phyloP scores from a whole-genome alignment of 257 asterid species.

The Osmanthus fragrans region DNA sequence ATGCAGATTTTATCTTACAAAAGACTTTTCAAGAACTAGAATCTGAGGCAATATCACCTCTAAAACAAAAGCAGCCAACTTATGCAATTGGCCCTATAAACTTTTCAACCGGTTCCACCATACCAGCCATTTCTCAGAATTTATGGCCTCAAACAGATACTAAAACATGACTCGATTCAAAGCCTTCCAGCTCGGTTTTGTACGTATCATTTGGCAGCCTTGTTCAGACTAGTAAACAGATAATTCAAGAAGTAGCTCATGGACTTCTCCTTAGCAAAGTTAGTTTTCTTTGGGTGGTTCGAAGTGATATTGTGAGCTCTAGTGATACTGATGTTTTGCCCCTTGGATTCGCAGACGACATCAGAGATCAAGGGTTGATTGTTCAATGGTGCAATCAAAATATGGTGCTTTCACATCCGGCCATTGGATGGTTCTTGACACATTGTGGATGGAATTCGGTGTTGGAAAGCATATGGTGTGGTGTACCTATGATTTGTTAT shows the following conservation, averaged over 20 bases:
- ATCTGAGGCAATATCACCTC: slow-evolving; percentile 37
- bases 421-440: slow-evolving; percentile 53
- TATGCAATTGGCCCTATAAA: slow-evolving; percentile 58
- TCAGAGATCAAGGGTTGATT: slow-evolving; percentile 36
- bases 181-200: slow-evolving; percentile 47
- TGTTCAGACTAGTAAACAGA: slow-evolving; percentile 30
- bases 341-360: slow-evolving; percentile 22
- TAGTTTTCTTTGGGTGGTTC: slow-evolving; percentile 62
- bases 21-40: slow-evolving; percentile 72
- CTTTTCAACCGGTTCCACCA: slow-evolving; percentile 23
- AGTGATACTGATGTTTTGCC: slow-evolving; percentile 24
- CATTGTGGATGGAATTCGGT: slow-evolving; percentile 64
- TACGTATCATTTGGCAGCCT: slow-evolving; percentile 69
- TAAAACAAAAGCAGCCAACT: slow-evolving; percentile 35
- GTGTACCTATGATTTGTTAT: slow-evolving; percentile 58
- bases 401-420: slow-evolving; percentile 31
- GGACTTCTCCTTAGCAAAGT: slow-evolving; percentile 55
- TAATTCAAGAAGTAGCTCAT: slow-evolving; percentile 47
- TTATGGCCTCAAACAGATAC: slow-evolving; percentile 51
- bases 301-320: slow-evolving; percentile 37
- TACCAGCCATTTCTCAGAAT: slow-evolving; percentile 31
- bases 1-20: slow-evolving; percentile 48
- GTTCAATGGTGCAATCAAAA: slow-evolving; percentile 52
- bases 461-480: slow-evolving; percentile 52
- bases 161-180: slow-evolving; percentile 47